Conservation (phyloP, 2,329 filamentous ascomycete species). For the Karstenula rhodostoma region DNA sequence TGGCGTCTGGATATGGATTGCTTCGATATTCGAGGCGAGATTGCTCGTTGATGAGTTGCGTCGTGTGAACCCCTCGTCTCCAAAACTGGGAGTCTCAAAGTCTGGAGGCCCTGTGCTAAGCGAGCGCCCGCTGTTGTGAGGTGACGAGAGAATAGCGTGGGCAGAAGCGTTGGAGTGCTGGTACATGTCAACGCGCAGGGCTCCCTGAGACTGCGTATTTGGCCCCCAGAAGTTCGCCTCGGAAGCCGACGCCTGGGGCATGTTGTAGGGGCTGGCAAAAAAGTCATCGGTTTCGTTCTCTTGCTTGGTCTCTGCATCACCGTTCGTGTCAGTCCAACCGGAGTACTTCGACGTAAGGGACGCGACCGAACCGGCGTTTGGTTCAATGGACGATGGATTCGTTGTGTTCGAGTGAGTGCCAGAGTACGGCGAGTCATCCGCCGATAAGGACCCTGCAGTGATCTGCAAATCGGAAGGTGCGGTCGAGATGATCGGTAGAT, state of each 20-base stretch:
- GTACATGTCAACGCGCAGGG: conserved; percentile 42
- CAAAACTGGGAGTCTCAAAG: conserved; percentile 40
- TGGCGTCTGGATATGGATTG: conserved; percentile 48
- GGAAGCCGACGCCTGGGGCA: conserved; percentile 41
- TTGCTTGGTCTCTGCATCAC: conserved; percentile 31
- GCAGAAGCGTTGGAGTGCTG: conserved; percentile 48
- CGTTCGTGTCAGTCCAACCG: conserved; percentile 45
- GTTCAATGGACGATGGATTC: conserved; percentile 43
- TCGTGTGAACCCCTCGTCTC: conserved; percentile 43
- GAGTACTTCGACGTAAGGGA: conserved; percentile 49
- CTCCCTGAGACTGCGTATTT: conserved; percentile 31
- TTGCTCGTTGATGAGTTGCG: conserved; percentile 51
- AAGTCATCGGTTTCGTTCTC: conserved; percentile 38
- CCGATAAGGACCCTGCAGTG: conserved; percentile 41
- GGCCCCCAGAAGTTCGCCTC: conserved; percentile 44
- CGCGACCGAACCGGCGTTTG: conserved; percentile 42
- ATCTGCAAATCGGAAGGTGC: conserved; percentile 38
- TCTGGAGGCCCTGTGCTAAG: conserved; percentile 42
- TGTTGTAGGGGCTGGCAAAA: conserved; percentile 40
- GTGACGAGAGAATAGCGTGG: conserved; percentile 46
- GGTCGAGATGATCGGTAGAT: conserved; percentile 37
- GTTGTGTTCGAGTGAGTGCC: conserved; percentile 41
- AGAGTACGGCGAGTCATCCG: conserved; percentile 47
- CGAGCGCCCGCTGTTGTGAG: conserved; percentile 40
- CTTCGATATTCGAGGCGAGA: conserved; percentile 49